Percentiles rank a stretch among this genome's conserved stretches.
Conservation (phyloP, 345 rosid genomes). For the Euphorbia lathyris region DNA sequence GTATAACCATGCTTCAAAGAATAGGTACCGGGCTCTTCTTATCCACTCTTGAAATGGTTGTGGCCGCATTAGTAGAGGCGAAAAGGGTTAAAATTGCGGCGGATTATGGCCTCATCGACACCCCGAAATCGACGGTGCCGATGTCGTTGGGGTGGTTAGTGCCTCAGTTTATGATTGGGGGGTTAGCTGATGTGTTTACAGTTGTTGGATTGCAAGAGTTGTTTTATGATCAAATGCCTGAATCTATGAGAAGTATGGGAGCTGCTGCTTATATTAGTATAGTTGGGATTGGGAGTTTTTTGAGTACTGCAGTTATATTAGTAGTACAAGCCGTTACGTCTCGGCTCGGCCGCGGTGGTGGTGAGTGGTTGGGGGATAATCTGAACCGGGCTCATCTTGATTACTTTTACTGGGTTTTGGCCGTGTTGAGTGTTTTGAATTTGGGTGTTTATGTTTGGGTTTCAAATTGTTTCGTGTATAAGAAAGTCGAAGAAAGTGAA, state of each 20-base stretch:
- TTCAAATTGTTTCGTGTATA: constrained; percentile 68
- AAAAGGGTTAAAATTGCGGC: constrained; percentile 54
- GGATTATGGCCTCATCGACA: constrained; percentile 47
- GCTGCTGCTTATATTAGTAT: constrained; percentile 69
- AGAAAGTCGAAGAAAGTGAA: constrained; percentile 34
- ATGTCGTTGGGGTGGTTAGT: constrained; percentile 79
- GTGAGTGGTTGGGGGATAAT: constrained; percentile 64
- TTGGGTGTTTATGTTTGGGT: constrained; percentile 46
- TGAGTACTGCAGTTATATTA: constrained; percentile 53
- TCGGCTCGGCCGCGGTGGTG: constrained; percentile 26
- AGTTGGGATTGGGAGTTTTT: constrained; percentile 72
- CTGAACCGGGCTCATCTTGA: constrained; percentile 62
- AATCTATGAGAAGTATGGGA: constrained; percentile 73
- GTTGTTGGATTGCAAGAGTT: constrained; percentile 81
- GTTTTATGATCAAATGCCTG: constrained; percentile 92
- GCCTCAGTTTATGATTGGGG: constrained; percentile 71
- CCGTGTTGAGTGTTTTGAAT: constrained; percentile 54
- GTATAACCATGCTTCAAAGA: constrained; percentile 76
- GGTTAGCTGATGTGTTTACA: constrained; percentile 59
- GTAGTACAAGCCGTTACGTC: constrained; percentile 47
- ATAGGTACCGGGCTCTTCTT: constrained; percentile 70
- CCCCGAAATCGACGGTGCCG: constrained; percentile 54
- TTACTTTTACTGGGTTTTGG: constrained; percentile 67
- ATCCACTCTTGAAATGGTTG: constrained; percentile 54
- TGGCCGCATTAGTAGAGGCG: constrained; percentile 61